A percentile compares a stretch with the other conserved stretches of the same genome.
phyloP scores from a whole-genome alignment of 805 yeast species.

The Yarrowia hollandica region DNA sequence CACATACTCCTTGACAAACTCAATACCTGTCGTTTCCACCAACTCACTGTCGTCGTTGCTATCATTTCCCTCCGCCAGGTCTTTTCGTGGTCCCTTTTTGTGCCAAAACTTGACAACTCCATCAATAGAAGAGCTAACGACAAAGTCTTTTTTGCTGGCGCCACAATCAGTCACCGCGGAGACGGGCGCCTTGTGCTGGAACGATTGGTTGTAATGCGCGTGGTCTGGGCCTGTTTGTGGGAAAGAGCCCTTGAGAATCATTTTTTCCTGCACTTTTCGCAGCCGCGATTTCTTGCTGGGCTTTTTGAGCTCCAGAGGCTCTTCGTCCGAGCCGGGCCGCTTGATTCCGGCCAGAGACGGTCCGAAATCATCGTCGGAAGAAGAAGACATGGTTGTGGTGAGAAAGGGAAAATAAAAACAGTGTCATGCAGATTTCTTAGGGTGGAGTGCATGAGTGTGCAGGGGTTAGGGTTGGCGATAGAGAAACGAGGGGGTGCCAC shows the following conservation, averaged over 20 bases:
- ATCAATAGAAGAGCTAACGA: conserved; percentile 41
- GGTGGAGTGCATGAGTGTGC: conserved; percentile 5
- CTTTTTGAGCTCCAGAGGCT: conserved; percentile 17
- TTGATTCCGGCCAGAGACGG: conserved; percentile 22
- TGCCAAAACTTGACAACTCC: conserved; percentile 45
- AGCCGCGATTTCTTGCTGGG: conserved; percentile 1
- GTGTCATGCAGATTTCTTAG: too few relatives aligned
- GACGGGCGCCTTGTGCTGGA: conserved; percentile 15
- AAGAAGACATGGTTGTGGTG: not conserved
- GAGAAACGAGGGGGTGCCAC: too few relatives aligned
- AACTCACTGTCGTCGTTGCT: conserved; percentile 29
- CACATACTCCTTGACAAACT: conserved; percentile 41
- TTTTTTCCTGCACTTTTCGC: conserved; percentile 9
- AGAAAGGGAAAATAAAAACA: not conserved
- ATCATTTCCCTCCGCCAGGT: conserved; percentile 12
- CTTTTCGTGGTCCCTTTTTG: conserved; percentile 24
- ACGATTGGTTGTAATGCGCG: conserved; percentile 24
- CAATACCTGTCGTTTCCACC: conserved; percentile 32
- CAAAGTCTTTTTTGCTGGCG: conserved; percentile 33
- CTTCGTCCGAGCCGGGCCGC: conserved; percentile 19
- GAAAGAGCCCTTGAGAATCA: conserved; percentile 16
- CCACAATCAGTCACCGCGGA: conserved; percentile 9
- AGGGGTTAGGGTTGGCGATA: not conserved
- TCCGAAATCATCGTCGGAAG: conserved; percentile 30
- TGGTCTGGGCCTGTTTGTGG: conserved; percentile 1